Evolutionary conservation across 2,329 filamentous ascomycete species (phyloP), one percentile per base, ranked within the genome.

Genomic region (Neopestalotiopsis clavispora): DNA sequence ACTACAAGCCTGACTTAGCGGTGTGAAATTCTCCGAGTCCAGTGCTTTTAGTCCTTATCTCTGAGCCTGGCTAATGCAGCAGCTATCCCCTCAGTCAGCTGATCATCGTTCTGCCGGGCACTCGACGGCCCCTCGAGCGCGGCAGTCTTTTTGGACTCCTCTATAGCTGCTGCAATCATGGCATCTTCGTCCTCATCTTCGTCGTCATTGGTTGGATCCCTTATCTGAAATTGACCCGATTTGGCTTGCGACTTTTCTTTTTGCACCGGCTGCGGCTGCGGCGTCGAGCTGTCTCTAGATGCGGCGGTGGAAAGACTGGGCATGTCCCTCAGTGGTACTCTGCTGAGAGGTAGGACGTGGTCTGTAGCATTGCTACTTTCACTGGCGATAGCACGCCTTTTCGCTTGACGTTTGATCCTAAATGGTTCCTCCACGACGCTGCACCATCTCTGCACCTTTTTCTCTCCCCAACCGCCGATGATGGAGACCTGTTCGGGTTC

Each of bases 391-490:
- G 74, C 69, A 38, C 73, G 76, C 67, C 80, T 75, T 76, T 83
- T 93, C n/a, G 87, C 88, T 1, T 92, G 88, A 75, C 91, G 92
- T 74, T 90, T 89, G 4, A 92, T 89, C 69, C 94, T 84, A 75
- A 98, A 98, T 0, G 94, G 94, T 80, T 97, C 94, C 69, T 94
- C 89, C 1, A 98, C 92, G 10, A 92, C 92, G 68, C 85, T 87
- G 73, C 88, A 91, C 95, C 95, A 98, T 69, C 90, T 89, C 80
- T 92, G 92, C 28, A 98, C 94, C 81, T 99, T 99, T 83, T 94
- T 94, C 80, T 97, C 94, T 42, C 96, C 96, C 95, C 95, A 99
- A 1, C 96, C 96, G 38, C 91, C 88, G n/a, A 99, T 90, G 71
- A 93, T 84, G 14, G 90, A 89, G 45, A 99, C 87, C 79, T 97